Evolutionary conservation across 768 basidiomycete genomes (phyloP), one percentile per base, ranked within the genome.

Genomic region (Boletus eberwhitei): DNA sequence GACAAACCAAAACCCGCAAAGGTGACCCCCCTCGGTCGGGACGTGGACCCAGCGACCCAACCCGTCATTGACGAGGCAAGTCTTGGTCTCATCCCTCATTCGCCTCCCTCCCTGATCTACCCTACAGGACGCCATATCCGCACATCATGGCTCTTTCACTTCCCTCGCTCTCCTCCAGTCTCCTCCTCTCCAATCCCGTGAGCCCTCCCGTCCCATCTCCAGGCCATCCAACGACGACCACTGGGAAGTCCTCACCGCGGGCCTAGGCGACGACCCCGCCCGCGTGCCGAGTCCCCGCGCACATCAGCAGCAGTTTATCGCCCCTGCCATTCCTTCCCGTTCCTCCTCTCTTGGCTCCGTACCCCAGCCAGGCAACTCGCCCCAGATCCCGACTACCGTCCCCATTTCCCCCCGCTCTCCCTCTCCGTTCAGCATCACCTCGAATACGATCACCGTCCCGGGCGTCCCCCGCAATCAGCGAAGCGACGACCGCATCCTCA

Each of bases 311-410:
- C 60, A 64, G 21, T 69, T 68, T 49, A 39, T 62, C 3, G 64
- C 52, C 48, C 69, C 64, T 26, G 67, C 60, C 52, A 70, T 68
- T 7, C 72, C 75, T 13, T 80, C 82, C n/a, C 76, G 80, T 36
- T 74, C 79, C 0, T 79, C 80, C 1, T 84, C 82, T 0, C 74
- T 80, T 50, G 73, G 71, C 31, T 82, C 82, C 1, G 64, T 81
- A 0, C 75, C 78, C 2, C 77, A 75, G 16, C 52, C 55, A 2
- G 72, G 70, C 29, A 74, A 74, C 54, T 75, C 78, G 0, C 76
- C 78, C 0, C 76, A 69, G 48, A 58, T 60, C 34, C 55, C 71
- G 3, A 68, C 74, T 2, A 7, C 42, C 26, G 48, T 47, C 2
- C 46, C 66, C 37, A 39, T 51, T 50, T 55, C 62, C 0, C 65